These are phyloP conservation scores for Zymoseptoria ardabiliae DNA, from an alignment of 2,329 filamentous ascomycete genomes.

Conservation along the genomic window DNA sequence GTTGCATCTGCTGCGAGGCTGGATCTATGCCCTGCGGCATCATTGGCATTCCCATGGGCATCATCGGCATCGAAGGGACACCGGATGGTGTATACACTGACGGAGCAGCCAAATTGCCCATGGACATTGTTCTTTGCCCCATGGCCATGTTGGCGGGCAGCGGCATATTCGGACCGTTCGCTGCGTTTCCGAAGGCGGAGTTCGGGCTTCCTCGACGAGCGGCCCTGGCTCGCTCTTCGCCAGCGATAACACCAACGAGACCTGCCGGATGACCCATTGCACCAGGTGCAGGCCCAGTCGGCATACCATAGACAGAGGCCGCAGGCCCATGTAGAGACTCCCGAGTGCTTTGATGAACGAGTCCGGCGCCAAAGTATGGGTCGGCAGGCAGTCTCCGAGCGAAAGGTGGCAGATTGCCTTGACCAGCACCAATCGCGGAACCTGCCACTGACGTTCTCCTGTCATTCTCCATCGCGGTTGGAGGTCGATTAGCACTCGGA, in stretches of 20 bases:
- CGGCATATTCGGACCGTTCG: conserved; percentile 13
- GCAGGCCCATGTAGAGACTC: conserved; percentile 56
- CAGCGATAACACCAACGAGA: conserved; percentile 80
- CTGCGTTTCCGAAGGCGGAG: conserved; percentile 29
- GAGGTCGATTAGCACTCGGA: conserved; percentile 68
- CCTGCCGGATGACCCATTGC: conserved; percentile 58
- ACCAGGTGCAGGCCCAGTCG: conserved; percentile 9
- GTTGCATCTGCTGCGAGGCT: conserved; percentile 28
- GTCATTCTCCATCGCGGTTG: conserved; percentile 51
- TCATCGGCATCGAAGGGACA: conserved; percentile 18
- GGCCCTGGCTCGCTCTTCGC: conserved; percentile 71
- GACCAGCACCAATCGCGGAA: conserved; percentile 40
- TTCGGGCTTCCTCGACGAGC: conserved; percentile 73
- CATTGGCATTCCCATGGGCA: conserved; percentile 20
- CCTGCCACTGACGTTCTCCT: conserved; percentile 38
- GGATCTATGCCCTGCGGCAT: conserved; percentile 22
- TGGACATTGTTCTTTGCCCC: conserved; percentile 26
- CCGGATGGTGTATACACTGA: conserved; percentile 21
- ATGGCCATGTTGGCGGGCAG: conserved; percentile 26
- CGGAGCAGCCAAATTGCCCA: conserved; percentile 25
- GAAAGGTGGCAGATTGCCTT: conserved; percentile 65
- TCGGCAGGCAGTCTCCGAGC: conserved; percentile 75
- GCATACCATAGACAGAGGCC: conserved; percentile 30
- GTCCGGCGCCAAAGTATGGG: conserved; percentile 71
- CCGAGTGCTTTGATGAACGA: conserved; percentile 64